Evolutionary conservation across 2,329 filamentous ascomycete genomes (phyloP).

Genomic region (Colletotrichum sp.): DNA sequence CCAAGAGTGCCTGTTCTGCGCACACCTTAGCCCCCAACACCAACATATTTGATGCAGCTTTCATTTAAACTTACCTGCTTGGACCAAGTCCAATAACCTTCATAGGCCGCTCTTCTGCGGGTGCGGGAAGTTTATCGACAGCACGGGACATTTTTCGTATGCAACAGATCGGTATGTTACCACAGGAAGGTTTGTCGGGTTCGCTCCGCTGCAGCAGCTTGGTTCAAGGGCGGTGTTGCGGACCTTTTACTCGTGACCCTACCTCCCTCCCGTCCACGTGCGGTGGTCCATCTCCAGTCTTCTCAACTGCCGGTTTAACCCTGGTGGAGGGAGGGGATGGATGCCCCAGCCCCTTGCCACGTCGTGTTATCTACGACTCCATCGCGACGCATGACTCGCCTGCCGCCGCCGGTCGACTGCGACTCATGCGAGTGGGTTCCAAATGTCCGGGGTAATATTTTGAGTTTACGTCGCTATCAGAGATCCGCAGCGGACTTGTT

Average conservation of each 20-base stretch:
- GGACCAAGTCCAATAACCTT: constrained; percentile 16
- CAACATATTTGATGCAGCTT: not conserved
- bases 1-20: constrained; percentile 39
- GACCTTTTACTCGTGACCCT: not conserved
- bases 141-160: constrained; percentile 4
- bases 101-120: not conserved
- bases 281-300: not conserved
- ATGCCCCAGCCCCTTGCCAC: not conserved
- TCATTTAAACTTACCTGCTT: not conserved
- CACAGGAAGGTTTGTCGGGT: not conserved
- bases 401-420: not conserved
- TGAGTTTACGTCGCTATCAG: not conserved
- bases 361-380: not conserved
- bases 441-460: not conserved
- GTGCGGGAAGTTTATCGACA: constrained; percentile 14
- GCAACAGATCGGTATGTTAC: not conserved
- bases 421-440: constrained; percentile 10
- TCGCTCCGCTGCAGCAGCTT: not conserved
- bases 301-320: not conserved
- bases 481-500: not conserved
- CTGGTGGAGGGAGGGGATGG: not conserved
- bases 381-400: not conserved
- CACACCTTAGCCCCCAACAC: not conserved
- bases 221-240: not conserved
- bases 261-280: not conserved